Conservation (phyloP, 2,329 filamentous ascomycete genomes). For the Colletotrichum incanum region DNA sequence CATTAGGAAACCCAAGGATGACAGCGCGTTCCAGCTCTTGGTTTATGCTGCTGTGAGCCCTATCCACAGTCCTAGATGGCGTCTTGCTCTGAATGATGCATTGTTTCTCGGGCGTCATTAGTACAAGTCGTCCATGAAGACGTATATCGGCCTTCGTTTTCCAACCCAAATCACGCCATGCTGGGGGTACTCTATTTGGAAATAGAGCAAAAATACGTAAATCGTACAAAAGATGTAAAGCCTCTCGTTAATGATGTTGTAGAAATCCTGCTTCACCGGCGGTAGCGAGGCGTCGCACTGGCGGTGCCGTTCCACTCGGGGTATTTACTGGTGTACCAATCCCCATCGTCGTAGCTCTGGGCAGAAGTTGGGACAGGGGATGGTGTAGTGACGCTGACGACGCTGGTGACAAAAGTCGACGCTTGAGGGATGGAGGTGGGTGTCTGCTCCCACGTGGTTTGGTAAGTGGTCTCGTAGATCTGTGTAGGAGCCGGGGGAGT, state of each 20-base stretch:
- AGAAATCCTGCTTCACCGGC: slow-evolving; percentile 21
- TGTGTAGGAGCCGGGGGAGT: slow-evolving; percentile 11
- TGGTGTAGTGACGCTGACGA: slow-evolving; percentile 38
- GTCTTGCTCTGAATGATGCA: slow-evolving; percentile 22
- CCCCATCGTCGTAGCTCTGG: slow-evolving; percentile 58
- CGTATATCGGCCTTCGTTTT: background rate
- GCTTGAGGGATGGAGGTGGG: slow-evolving; percentile 27
- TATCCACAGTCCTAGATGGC: background rate
- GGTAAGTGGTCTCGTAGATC: slow-evolving; percentile 42
- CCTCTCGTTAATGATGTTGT: background rate
- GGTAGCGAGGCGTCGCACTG: slow-evolving; percentile 29
- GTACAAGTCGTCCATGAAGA: slow-evolving; percentile 7
- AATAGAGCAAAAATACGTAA: background rate
- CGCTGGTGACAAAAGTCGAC: slow-evolving; percentile 44
- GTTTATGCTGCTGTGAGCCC: slow-evolving; percentile 49
- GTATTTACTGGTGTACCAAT: slow-evolving; percentile 62
- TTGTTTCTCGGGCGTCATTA: slow-evolving; percentile 36
- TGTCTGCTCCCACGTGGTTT: slow-evolving; percentile 40
- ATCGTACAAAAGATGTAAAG: background rate
- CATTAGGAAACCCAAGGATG: slow-evolving; percentile 33
- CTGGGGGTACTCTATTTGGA: background rate
- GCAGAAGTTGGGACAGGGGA: slow-evolving; percentile 45
- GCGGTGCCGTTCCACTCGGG: slow-evolving; percentile 61
- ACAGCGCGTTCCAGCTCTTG: slow-evolving; percentile 59
- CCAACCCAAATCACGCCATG: background rate